Base-by-base conservation (phyloP, 208 protist genomes). In the Leishmania major region DNA sequence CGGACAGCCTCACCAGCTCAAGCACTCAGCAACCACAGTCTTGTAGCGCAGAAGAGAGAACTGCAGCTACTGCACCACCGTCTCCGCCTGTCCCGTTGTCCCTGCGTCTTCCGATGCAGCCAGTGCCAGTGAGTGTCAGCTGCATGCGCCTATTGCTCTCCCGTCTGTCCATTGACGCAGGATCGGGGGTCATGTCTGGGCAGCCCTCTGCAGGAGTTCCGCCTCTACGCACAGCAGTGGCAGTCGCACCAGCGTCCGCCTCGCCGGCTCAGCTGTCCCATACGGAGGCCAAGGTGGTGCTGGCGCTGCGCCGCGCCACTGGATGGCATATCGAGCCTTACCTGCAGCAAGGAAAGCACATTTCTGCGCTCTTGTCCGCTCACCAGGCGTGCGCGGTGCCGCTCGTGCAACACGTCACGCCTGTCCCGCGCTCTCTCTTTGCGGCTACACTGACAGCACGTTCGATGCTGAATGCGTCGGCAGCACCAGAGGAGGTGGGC, bases 321-420 rank as follows among this genome's bases (percentile, higher is more conserved):
- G 91, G 77, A 17, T 92, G 88, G 92, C 78, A 90, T 62, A 66
- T 93, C 1, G 77, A 90, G 72, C 92, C 92, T 0, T 91, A 88
- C 78, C 75, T 89, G 10, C 77, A 88, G 66, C 57, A 87, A 17
- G 79, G 81, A 7, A 49, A 72, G 5, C 80, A 87, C 37, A 13
- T 95, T 31, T 75, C 80, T 40, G 82, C 85, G 6, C 43, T 95
- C 3, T 59, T 93, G 15, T n/a, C 80, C 1, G 90, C 83, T 1
- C 92, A 95, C 57, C 83, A 87, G 2, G 77, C 40, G 15, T 71
- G 77, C 31, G 87, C 79, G 5, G 84, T 80, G 11, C 90, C 92
- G 66, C 84, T 95, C 8, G 71, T 92, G 62, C 45, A 35, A 22
- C 77, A 59, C 49, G 35, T 40, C 51, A 40, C 79, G 11, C 71